Evolutionary conservation across 305 asterid species (phyloP).

Genomic region (Solanum hybrid): DNA sequence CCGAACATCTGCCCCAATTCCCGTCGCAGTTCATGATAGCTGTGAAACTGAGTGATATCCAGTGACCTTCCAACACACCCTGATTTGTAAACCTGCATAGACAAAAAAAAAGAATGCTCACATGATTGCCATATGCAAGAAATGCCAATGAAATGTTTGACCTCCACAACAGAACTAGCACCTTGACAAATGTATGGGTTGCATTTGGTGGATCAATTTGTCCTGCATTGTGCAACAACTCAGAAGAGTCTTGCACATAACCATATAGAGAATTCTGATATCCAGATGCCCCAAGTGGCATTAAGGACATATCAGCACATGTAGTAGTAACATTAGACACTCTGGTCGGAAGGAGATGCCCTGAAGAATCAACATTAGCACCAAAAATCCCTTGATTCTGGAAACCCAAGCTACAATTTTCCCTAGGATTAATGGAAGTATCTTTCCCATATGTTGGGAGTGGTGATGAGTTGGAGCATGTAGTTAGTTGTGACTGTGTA

Average conservation of each 20-base stretch:
- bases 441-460: constrained; percentile 50
- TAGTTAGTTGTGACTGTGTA: constrained; percentile 33
- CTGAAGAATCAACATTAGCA: constrained; percentile 52
- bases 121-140: too few species aligned
- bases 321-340: constrained; percentile 44
- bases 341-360: constrained; percentile 61
- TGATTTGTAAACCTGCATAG: constrained; percentile 62
- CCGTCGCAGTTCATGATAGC: constrained; percentile 84
- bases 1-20: constrained; percentile 91
- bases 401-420: constrained; percentile 43
- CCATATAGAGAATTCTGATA: constrained; percentile 58
- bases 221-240: constrained; percentile 51
- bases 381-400: constrained; percentile 57
- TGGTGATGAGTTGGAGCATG: constrained; percentile 34
- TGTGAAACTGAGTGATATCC: constrained; percentile 81
- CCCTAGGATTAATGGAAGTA: constrained; percentile 48
- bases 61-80: constrained; percentile 89
- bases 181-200: constrained; percentile 66
- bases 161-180: constrained; percentile 15
- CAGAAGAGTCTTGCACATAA: constrained; percentile 57
- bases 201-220: constrained; percentile 51
- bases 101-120: too few species aligned
- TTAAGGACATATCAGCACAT: constrained; percentile 42
- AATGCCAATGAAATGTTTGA: not conserved
- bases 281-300: constrained; percentile 52